Base-by-base conservation (phyloP, 179 eudicot genomes). In the Silene coronaria region DNA sequence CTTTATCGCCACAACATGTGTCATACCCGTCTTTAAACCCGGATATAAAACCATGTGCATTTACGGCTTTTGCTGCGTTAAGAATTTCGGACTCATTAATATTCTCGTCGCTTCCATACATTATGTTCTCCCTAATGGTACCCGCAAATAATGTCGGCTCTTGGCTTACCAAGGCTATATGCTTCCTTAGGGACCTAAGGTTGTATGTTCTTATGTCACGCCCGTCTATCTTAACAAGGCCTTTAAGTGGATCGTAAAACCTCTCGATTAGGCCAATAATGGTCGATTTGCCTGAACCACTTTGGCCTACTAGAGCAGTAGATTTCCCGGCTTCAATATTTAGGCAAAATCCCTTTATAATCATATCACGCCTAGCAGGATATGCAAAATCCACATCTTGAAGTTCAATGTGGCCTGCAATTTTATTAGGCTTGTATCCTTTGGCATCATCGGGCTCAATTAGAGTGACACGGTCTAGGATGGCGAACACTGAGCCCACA, bases 211-310 rank as follows among this genome's bases (percentile, higher is more conserved):
- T 85, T 73, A 89, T 84, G 70, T 92, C 96, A 23, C 82, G 81
- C 6, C 94, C 91, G 48, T 91, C 97, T 6, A 91, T 85, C 74
- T 86, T 85, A 3, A 91, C 90, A 0, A 23, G 70, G 14, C 97
- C 97, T 12, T 69, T 81, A 0, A 79, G 30, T 23, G 97, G 97
- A 59, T 91, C 97, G 26, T 91, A 91, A 38, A 90, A 91, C 64
- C 97, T 85, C 64, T 92, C 92, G 0, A 92, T 84, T 36, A 92
- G 23, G 1, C 90, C 89, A 6, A 92, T 85, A 65, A 91, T 85
- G 1, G 97, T 92, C 0, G 96, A 92, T 72, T 92, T 91, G 0
- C 97, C 97, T 0, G 96, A 92, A 30, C 97, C 97, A 71, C 97
- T 92, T 61, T 88, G 91, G 27, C 97, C 97, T 3, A 92, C 97